Evolutionary conservation across 495 filamentous ascomycete species (phyloP), one percentile per base, ranked within the genome.

Genomic region (Echria macrotheca): DNA sequence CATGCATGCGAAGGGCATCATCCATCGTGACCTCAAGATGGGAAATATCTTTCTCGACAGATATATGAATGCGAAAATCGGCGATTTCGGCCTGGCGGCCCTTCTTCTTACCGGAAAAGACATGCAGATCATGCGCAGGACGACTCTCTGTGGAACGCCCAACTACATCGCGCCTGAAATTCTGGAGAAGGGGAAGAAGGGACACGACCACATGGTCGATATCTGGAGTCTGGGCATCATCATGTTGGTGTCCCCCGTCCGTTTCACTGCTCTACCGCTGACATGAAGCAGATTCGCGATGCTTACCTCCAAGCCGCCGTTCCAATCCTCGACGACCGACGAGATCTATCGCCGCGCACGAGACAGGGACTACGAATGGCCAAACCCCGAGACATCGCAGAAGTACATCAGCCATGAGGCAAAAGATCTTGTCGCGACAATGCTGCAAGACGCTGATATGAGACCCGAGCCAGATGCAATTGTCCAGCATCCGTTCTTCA

Each of bases 141-240:
- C 83, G 29, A 99, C 94, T 0, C 74, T 99, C 39, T 99, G 94
- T 55, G 94, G 94, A 24, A 97, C 94, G 10, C 94, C 94, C 1
- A 97, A 97, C 64, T 99, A 99, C 66, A 95, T 99, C 55, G 94
- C 94, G 0, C 93, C 93, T 0, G 93, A 99, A 59, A 91, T 99
- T 47, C 73, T 96, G 24, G 83, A 86, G 56, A 86, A 85, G 65
- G 84, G 85, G 42, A 90, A 86, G 60, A 85, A 85, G 41, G 91
- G 91, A 0, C 91, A 96, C 60, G 89, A 89, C 38, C 86, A 93
- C 56, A 77, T 74, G 61, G 93, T 99, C 2, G 93, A 99, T 60
- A 85, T 97, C 51, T 99, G 93, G 93, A 94, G 91, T 18, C 76
- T 97, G 59, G 93, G 93, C 21, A 88, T 97, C 29, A 96, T 99